Percentiles rank a stretch among this genome's conserved stretches.
These are phyloP conservation scores for Lecanicillium sp. DNA, from an alignment of 2,329 filamentous ascomycete genomes.

Conservation along the genomic window DNA sequence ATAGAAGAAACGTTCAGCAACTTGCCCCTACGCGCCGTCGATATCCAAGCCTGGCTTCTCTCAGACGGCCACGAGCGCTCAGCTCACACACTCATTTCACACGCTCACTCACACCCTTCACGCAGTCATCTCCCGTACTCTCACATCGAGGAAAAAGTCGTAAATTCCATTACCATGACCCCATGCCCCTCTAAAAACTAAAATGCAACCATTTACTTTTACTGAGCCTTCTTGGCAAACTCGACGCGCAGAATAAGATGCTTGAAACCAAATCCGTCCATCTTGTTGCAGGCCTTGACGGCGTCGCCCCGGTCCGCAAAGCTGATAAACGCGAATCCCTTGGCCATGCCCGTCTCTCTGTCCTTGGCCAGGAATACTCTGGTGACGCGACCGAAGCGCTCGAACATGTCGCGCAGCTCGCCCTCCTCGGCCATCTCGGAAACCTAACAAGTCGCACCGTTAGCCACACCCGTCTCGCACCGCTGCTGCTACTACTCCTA, in stretches of 20 bases:
- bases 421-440: slow-evolving; percentile 95
- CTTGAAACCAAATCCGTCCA: slow-evolving; percentile 92
- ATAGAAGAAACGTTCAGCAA: too few species aligned
- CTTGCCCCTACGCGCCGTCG: too few species aligned
- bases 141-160: slow-evolving; percentile 11
- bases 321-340: slow-evolving; percentile 98
- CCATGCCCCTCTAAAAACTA: slow-evolving; percentile 10
- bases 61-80: too few species aligned
- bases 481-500: too few species aligned
- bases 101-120: too few species aligned
- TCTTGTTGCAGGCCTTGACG: slow-evolving; percentile 88
- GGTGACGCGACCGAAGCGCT: slow-evolving; percentile 92
- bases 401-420: slow-evolving; percentile 96
- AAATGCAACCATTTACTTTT: slow-evolving; percentile 29
- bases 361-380: slow-evolving; percentile 98
- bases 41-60: too few species aligned
- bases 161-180: slow-evolving; percentile 11
- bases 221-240: slow-evolving; percentile 70
- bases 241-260: slow-evolving; percentile 82
- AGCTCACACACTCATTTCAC: too few species aligned
- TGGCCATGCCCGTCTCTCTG: slow-evolving; percentile 88
- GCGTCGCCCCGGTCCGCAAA: slow-evolving; percentile 88
- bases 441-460: slow-evolving; percentile 52
- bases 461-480: slow-evolving; percentile 18
- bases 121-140: too few species aligned